Evolutionary conservation across 768 basidiomycete species (phyloP).

Genomic region (Coprinellus aureogranulatus): DNA sequence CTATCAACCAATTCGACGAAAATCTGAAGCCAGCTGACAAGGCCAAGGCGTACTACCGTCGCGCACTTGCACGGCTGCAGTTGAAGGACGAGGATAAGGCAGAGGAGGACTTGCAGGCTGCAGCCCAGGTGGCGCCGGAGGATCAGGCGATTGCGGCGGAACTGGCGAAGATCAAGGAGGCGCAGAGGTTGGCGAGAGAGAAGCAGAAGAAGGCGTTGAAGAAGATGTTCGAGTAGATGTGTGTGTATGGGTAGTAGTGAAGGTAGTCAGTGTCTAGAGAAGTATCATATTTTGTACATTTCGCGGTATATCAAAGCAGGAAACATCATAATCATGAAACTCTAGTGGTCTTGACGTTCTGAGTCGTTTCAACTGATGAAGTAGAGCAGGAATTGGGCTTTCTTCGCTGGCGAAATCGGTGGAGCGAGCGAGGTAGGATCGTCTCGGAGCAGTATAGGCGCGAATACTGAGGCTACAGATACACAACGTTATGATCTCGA

Average conservation of each 20-base stretch:
- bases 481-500: too few relatives aligned
- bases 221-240: too few relatives aligned
- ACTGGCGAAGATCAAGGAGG: conserved; percentile 65
- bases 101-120: conserved; percentile 70
- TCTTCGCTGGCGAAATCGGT: conserved; percentile 35
- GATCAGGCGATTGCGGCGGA: conserved; percentile 74
- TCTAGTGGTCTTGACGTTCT: too few relatives aligned
- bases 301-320: too few relatives aligned
- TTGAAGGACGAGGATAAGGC: conserved; percentile 78
- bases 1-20: conserved; percentile 46
- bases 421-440: conserved; percentile 26
- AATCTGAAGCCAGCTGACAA: conserved; percentile 60
- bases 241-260: too few relatives aligned
- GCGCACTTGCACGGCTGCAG: conserved; percentile 65
- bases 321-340: too few relatives aligned
- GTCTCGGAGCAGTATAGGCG: conserved; percentile 66
- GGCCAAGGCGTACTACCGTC: conserved; percentile 91
- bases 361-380: conserved; percentile 40
- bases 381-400: conserved; percentile 39
- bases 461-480: conserved; percentile 55
- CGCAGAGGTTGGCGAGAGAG: too few relatives aligned
- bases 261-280: too few relatives aligned
- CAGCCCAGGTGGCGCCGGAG: conserved; percentile 64
- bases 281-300: too few relatives aligned
- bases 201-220: conserved; percentile 77